Percentiles rank a stretch among this genome's conserved stretches.
phyloP scores from a whole-genome alignment of 305 asterid species.

The Lippia alba region DNA sequence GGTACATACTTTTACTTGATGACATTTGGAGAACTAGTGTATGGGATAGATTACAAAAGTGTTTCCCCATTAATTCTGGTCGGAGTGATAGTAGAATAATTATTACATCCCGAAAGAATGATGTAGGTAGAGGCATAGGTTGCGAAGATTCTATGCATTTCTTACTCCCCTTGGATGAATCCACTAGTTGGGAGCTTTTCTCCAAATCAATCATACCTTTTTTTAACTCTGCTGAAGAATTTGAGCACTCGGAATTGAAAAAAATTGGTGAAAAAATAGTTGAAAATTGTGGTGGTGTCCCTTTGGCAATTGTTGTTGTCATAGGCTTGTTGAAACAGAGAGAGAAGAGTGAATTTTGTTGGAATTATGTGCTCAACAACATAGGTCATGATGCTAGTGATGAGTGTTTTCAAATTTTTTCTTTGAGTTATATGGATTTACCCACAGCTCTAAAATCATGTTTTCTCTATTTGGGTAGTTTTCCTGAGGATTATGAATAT shows the following conservation, averaged over 20 bases:
- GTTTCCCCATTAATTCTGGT: neutral
- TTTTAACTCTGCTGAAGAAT: no score
- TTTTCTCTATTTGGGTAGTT: slow-evolving; percentile 24
- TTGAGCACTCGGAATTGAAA: neutral
- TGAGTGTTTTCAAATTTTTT: slow-evolving; percentile 3
- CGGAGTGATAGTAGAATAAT: slow-evolving; percentile 15
- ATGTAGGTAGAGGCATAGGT: slow-evolving; percentile 14
- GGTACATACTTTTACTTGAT: neutral
- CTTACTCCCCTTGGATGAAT: neutral
- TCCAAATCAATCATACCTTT: neutral
- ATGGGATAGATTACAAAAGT: slow-evolving; percentile 24
- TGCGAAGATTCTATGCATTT: neutral
- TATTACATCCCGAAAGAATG: slow-evolving; percentile 10
- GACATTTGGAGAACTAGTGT: neutral
- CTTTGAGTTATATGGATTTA: slow-evolving; percentile 23
- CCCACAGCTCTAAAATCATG: slow-evolving; percentile 18
- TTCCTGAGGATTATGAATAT: slow-evolving; percentile 3
- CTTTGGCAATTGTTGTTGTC: slow-evolving; percentile 26
- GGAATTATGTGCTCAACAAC: slow-evolving; percentile 14
- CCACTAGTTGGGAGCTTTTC: slow-evolving; percentile 24
- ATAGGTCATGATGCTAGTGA: slow-evolving; percentile 10
- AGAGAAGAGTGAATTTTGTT: neutral
- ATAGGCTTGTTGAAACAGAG: slow-evolving; percentile 8
- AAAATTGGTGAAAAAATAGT: slow-evolving; percentile 21
- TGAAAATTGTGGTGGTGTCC: slow-evolving; percentile 21